phyloP scores from a whole-genome alignment of 2,329 filamentous ascomycete species.

The Cladophialophora immunda region DNA sequence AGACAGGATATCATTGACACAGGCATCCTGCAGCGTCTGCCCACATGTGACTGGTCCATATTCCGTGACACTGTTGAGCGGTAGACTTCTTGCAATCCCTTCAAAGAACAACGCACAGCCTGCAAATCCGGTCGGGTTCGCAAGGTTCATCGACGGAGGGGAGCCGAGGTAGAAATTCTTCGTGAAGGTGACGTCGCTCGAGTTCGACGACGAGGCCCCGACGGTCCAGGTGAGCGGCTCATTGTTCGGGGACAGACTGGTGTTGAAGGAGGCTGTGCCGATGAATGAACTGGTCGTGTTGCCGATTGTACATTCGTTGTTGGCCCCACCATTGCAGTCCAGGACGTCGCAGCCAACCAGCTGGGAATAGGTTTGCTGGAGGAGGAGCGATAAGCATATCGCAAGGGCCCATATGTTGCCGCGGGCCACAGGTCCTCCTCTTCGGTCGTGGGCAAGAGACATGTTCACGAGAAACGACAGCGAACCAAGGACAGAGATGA shows the following conservation, averaged over 20 bases:
- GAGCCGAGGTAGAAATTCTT: conserved; percentile 34
- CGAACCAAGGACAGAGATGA: conserved; percentile 11
- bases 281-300: conserved; percentile 31
- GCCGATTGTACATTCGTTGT: conserved; percentile 27
- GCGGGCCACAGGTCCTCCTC: background rate
- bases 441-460: conserved; percentile 1
- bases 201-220: conserved; percentile 13
- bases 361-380: conserved; percentile 8
- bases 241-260: conserved; percentile 21
- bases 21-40: conserved; percentile 22
- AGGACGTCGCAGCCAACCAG: conserved; percentile 32
- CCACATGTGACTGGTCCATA: conserved; percentile 30
- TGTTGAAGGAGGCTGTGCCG: conserved; percentile 30
- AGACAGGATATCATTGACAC: conserved; percentile 25
- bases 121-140: conserved; percentile 7
- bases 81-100: conserved; percentile 30
- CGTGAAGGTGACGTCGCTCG: conserved; percentile 17
- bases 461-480: conserved; percentile 18
- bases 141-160: conserved; percentile 26
- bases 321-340: conserved; percentile 23
- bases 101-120: conserved; percentile 35
- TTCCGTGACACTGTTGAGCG: conserved; percentile 21
- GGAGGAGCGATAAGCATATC: conserved; percentile 13
- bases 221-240: conserved; percentile 34
- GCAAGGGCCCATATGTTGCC: conserved; percentile 3